Evolutionary conservation across 768 basidiomycete genomes (phyloP), one percentile per base, ranked within the genome.

Genomic region (Collybiopsis confluens): DNA sequence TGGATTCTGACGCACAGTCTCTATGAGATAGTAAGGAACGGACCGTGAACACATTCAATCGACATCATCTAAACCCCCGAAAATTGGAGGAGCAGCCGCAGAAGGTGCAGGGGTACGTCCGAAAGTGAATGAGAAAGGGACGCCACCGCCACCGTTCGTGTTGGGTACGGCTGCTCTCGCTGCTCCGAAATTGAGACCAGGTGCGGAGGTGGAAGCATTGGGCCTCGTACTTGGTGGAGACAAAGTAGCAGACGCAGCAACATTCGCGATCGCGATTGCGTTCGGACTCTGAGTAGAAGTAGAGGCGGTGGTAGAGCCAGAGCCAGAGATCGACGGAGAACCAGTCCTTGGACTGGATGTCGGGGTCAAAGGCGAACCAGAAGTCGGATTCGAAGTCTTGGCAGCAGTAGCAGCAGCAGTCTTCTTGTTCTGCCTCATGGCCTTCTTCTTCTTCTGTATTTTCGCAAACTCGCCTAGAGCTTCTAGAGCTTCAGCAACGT

Each of bases 401-500:
- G 27, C 44, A 23, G 9, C 42, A 21, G 6, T 27, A 8, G 24
- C 20, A 1, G 20, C 15, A 24, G 42, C 58, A 11, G 53, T 56
- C 42, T 59, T 58, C 55, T 64, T 69, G 54, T 60, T 59, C 46
- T 35, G 61, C 15, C 59, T 46, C 1, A 48, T 11, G 11, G 38
- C 62, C 6, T 68, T 56, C 52, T 73, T 76, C 60, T 75, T 79
- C 35, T 71, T 62, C 58, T 87, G 83, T 3, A 64, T 54, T 56
- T 78, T 78, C 49, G 75, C 76, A 60, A 86, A 85, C 0, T 69
- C 60, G 13, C 70, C 69, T 2, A 86, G 61, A 0, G 69, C 63
- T 15, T 76, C 74, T 26, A 87, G 65, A 1, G 76, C 84, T 4
- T 83, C 83, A 7, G 67, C 60, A 24, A 86, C 67, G 55, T 81